These are phyloP conservation scores for Rubia tinctorum DNA, from an alignment of 305 asterid species.

Conservation along the genomic window DNA sequence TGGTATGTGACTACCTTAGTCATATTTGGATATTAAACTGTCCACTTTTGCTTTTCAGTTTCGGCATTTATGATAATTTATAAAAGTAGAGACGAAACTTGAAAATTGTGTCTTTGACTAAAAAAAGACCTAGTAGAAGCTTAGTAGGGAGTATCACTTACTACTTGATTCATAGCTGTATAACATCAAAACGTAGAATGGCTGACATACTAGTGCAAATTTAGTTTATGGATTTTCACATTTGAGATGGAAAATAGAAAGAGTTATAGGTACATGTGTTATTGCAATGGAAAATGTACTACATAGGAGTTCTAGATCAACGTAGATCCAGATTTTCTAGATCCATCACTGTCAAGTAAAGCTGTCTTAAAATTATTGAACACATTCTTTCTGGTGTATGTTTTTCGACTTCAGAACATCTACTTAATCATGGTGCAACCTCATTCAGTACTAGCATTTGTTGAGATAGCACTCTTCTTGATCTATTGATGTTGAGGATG, in stretches of 20 bases:
- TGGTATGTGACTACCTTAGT: conserved; percentile 1
- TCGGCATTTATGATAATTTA: not conserved
- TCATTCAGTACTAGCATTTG: conserved; percentile 22
- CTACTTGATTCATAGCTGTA: not conserved
- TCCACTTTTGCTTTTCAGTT: not conserved
- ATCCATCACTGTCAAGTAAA: not conserved
- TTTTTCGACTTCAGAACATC: not conserved
- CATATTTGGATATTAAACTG: not conserved
- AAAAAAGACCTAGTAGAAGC: not conserved
- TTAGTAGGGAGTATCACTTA: not conserved
- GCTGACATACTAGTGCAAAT: not conserved
- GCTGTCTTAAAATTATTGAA: not conserved
- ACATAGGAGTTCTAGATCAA: not conserved
- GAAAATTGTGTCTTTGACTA: not conserved
- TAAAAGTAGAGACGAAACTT: not conserved
- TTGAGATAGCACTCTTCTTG: conserved; percentile 53
- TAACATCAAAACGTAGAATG: not conserved
- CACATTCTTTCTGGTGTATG: not conserved
- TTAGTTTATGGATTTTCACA: not conserved
- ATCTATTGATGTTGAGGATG: conserved; percentile 60
- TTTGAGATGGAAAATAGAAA: not conserved
- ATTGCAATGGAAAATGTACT: not conserved
- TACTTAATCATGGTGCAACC: not conserved
- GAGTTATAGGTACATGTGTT: not conserved
- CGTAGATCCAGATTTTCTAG: not conserved